Evolutionary conservation across 2,329 filamentous ascomycete genomes (phyloP).

Genomic region (Periconia macrospinosa): DNA sequence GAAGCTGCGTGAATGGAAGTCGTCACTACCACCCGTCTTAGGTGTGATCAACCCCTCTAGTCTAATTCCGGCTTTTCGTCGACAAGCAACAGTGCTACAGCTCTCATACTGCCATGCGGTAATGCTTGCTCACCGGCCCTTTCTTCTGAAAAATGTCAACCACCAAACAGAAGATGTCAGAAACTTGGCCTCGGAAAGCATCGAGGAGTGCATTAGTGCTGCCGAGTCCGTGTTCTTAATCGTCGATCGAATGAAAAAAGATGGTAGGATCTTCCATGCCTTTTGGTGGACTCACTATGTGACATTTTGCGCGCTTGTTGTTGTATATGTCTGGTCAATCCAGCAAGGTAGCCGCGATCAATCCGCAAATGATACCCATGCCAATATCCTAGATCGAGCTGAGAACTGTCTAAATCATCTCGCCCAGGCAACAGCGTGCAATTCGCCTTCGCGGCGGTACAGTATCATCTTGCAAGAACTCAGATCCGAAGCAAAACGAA

Average conservation of each 20-base stretch:
- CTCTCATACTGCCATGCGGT: conserved; percentile 39
- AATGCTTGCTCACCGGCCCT: conserved; percentile 38
- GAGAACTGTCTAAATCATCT: conserved; percentile 51
- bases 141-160: conserved; percentile 24
- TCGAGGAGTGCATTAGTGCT: conserved; percentile 48
- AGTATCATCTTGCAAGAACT: conserved; percentile 53
- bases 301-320: conserved; percentile 52
- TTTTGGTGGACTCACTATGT: conserved; percentile 56
- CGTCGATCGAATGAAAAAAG: conserved; percentile 44
- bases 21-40: conserved; percentile 47
- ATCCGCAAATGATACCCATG: conserved; percentile 7
- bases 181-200: conserved; percentile 40
- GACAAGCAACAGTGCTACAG: conserved; percentile 34
- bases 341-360: conserved; percentile 34
- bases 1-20: conserved; percentile 39
- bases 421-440: conserved; percentile 49
- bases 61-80: conserved; percentile 49
- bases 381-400: conserved; percentile 45
- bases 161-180: conserved; percentile 20
- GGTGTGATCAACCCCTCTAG: conserved; percentile 49
- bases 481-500: conserved; percentile 42
- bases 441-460: conserved; percentile 52
- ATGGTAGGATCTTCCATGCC: conserved; percentile 45
- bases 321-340: conserved; percentile 54
- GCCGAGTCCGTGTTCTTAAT: conserved; percentile 42